Evolutionary conservation across 2,329 filamentous ascomycete species (phyloP).

Genomic region (Fusarium setosum): DNA sequence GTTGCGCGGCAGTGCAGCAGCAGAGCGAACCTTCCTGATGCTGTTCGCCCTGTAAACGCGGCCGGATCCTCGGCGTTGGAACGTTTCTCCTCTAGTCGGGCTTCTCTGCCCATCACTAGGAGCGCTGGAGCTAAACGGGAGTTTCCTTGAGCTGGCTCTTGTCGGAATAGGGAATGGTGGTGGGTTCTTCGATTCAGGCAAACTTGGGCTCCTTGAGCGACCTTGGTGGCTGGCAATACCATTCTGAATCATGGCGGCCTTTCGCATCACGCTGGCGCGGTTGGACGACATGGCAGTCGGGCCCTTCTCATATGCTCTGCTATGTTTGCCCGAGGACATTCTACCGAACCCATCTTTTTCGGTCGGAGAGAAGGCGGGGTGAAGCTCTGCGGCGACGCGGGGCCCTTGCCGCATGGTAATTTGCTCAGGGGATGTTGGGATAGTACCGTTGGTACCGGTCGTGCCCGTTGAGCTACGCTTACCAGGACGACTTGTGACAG

Average conservation of each 20-base stretch:
- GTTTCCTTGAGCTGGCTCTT: slow-evolving; percentile 85
- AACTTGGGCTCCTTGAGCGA: slow-evolving; percentile 73
- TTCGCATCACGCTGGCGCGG: slow-evolving; percentile 75
- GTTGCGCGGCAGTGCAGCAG: slow-evolving; percentile 74
- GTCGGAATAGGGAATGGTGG: slow-evolving; percentile 95
- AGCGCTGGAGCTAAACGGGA: slow-evolving; percentile 72
- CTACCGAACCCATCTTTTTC: slow-evolving; percentile 45
- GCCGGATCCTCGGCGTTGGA: slow-evolving; percentile 63
- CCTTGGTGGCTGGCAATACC: slow-evolving; percentile 77
- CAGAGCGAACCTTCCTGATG: slow-evolving; percentile 87
- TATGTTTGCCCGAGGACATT: slow-evolving; percentile 44
- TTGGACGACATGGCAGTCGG: slow-evolving; percentile 51
- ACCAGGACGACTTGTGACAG: slow-evolving; percentile 48
- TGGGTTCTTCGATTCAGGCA: slow-evolving; percentile 71
- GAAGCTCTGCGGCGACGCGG: slow-evolving; percentile 54
- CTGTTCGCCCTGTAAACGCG: slow-evolving; percentile 67
- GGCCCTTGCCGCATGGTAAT: slow-evolving; percentile 43
- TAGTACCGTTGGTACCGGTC: slow-evolving; percentile 45
- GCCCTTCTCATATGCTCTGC: slow-evolving; percentile 52
- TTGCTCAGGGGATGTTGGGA: slow-evolving; percentile 58
- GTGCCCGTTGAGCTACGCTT: slow-evolving; percentile 55
- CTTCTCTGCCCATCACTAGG: slow-evolving; percentile 80
- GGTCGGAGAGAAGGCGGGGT: slow-evolving; percentile 56
- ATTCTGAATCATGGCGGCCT: slow-evolving; percentile 82
- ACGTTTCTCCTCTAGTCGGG: slow-evolving; percentile 73